Base-by-base conservation (phyloP, 768 basidiomycete species). In the Podaxis sp. region DNA sequence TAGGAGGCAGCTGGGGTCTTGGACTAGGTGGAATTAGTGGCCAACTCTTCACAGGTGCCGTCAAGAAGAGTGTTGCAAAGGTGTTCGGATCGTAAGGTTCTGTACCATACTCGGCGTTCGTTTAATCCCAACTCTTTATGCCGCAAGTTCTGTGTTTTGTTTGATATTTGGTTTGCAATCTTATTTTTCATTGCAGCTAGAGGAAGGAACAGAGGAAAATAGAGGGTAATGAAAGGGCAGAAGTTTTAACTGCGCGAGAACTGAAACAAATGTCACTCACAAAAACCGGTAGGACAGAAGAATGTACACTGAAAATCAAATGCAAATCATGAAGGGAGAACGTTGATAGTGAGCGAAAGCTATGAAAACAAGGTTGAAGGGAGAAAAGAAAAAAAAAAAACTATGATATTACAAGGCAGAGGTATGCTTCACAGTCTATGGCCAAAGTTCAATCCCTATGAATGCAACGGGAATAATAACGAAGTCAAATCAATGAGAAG, bases 1-100 rank as follows among this genome's bases (percentile, higher is more conserved):
- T 85, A 11, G 79, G 87, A n/a, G 82, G 83, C 2, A 81, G 81
- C 38, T 91, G 91, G 87, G 78, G 82, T 55, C 74, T 90, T 65
- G 87, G 88, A 13, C 70, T 94, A 27, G 89, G 93, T 28, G 89
- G 94, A 0, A 72, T 98, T 48, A 93, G 95, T 1, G 91, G 94
- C 2, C 89, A 91, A 66, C 74, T 99, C 52, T 74, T 98, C 23
- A 85, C 87, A 2, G 87, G 93, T 1, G 86, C 91, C 4, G 85
- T 98, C 42, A 89, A 89, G 76, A 91, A 85, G 67, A 83, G 91
- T 28, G 83, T 96, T 13, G 87, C 92, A 18, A 82, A 84, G 61
- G 79, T 95, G 51, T 90, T 97, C 67, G 82, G 88, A 55, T 82
- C 70, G 66, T 69, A 55, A 60, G 35, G 14, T 14, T 13, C 7